Evolutionary conservation across 108 stramenopile genomes (phyloP).

Genomic region (Pelagomonas calceolata): DNA sequence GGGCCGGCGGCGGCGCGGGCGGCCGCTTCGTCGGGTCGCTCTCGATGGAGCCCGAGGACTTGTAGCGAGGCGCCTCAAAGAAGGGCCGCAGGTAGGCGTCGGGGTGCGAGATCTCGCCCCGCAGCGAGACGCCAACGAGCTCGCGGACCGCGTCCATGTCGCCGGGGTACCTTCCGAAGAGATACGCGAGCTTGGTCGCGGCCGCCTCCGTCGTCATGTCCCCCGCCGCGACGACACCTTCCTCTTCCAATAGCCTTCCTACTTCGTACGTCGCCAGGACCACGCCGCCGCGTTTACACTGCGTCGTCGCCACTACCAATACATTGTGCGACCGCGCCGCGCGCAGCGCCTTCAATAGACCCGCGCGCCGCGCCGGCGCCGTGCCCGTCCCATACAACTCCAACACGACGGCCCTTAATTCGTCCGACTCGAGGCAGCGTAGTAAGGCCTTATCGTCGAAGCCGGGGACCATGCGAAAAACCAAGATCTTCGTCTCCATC

Average conservation of each 20-base stretch:
- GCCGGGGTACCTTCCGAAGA: conserved; percentile 65
- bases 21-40: too few relatives aligned
- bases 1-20: too few relatives aligned
- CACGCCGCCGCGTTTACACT: conserved; percentile 78
- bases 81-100: too few relatives aligned
- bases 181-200: conserved; percentile 74
- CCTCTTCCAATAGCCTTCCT: conserved; percentile 56
- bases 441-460: conserved; percentile 70
- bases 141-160: conserved; percentile 41
- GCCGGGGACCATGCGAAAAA: conserved; percentile 77
- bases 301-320: conserved; percentile 77
- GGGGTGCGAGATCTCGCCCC: conserved; percentile 43
- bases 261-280: conserved; percentile 79
- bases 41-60: too few relatives aligned
- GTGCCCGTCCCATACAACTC: conserved; percentile 94
- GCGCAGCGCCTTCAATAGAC: conserved; percentile 20
- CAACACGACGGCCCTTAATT: conserved; percentile 66
- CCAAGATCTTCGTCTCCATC: conserved; percentile 76
- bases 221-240: conserved; percentile 69
- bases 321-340: conserved; percentile 35
- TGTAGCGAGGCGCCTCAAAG: too few relatives aligned
- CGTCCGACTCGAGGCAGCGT: conserved; percentile 35
- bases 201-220: conserved; percentile 95
- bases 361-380: conserved; percentile 48
- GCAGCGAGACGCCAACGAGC: conserved; percentile 53